Base-by-base conservation (phyloP, 371 early-diverging fungal genomes). In the Rhizopus sp. region DNA sequence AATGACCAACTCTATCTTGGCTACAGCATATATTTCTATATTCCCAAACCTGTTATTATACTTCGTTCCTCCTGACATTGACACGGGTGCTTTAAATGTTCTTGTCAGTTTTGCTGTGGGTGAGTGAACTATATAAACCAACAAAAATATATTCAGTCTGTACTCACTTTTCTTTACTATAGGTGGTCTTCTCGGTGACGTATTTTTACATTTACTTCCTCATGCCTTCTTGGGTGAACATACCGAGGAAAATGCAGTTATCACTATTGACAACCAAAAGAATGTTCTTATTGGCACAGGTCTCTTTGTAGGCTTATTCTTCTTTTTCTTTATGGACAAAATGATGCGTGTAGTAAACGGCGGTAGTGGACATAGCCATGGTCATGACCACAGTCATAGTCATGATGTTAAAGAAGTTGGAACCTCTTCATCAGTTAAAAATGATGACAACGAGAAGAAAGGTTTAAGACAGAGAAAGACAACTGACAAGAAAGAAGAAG, bases 61-160 rank as follows among this genome's bases (percentile, higher is more conserved):
- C 52, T 90, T 91, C 61, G 89, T 91, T 5, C 93, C 93, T 30
- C 84, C 90, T 41, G 77, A 90, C 61, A 91, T 92, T 61, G 72
- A 87, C 32, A 81, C 84, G 31, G 75, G 79, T 33, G 80, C 85
- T 10, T 75, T 93, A 39, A 89, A 90, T 60, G 74, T 85, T 1
- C 72, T 93, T 58, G 93, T 91, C 17, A 85, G 87, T 35, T 92
- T 93, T 76, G 93, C 93, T 1, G 88, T 92, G 35, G 93, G 79
- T 79, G 72, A 66, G 54, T 29, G 13, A 17, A 2, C n/a, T 32
- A 13, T 10, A 32, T 31, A 30, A 13, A 15, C n/a, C 6, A 46
- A 9, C 7, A 8, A 46, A 34, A 31, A 17, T 9, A 32, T 41
- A n/a, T 33, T 47, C 9, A 33, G 9, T 8, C 31, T 33, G 41